Evolutionary conservation across 1,284 basidiomycete genomes (phyloP).

Genomic region (Austroboletus sp.): DNA sequence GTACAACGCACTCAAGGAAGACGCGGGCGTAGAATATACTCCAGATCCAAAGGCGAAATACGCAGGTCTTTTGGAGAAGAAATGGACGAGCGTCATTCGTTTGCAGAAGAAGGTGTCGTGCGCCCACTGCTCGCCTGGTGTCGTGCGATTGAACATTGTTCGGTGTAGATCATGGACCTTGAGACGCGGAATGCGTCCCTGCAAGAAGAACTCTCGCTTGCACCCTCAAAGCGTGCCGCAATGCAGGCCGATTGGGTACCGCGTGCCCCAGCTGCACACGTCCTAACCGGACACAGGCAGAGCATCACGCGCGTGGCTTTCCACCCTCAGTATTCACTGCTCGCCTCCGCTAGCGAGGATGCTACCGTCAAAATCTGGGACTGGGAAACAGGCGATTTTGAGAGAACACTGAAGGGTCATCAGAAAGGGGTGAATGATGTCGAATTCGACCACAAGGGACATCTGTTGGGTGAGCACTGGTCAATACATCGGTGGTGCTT

Average conservation of each 20-base stretch:
- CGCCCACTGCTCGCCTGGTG: constrained; percentile 4
- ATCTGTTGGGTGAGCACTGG: constrained; percentile 60
- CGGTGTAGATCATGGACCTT: constrained; percentile 75
- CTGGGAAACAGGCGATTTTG: constrained; percentile 91
- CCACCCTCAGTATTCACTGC: constrained; percentile 77
- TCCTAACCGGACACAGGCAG: constrained; percentile 73
- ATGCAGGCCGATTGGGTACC: constrained; percentile 76
- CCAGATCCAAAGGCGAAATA: constrained; percentile 80
- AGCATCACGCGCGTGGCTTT: constrained; percentile 77
- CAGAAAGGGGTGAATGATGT: constrained; percentile 84
- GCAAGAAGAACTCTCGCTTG: constrained; percentile 68
- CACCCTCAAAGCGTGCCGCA: constrained; percentile 50
- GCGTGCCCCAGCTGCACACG: constrained; percentile 70
- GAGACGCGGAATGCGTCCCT: constrained; percentile 72
- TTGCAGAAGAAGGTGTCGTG: constrained; percentile 80
- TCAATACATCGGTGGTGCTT: background rate
- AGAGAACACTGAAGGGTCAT: constrained; percentile 86
- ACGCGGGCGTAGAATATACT: constrained; percentile 57
- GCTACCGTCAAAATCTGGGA: constrained; percentile 90
- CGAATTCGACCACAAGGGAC: constrained; percentile 82
- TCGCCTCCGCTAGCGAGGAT: constrained; percentile 84
- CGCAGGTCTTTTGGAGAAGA: constrained; percentile 84
- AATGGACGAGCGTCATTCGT: constrained; percentile 90
- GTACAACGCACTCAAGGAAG: constrained; percentile 58
- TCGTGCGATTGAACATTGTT: constrained; percentile 13